These are phyloP conservation scores for Grosmannia penicillata DNA, from an alignment of 2,329 filamentous ascomycete genomes.

Conservation along the genomic window DNA sequence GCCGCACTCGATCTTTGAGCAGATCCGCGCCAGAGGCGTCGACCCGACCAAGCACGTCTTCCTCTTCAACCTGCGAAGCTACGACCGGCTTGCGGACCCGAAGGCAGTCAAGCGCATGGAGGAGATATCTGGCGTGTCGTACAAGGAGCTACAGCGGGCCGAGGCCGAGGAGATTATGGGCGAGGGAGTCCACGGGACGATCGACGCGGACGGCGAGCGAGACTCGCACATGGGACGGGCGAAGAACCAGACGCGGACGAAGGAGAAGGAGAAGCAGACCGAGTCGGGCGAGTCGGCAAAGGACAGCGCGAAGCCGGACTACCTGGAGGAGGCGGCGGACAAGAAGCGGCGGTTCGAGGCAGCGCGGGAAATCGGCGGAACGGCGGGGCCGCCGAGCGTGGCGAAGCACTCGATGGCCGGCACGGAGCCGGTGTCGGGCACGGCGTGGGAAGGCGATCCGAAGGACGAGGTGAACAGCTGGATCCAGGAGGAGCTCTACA, in stretches of 20 bases:
- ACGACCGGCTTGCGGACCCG: constrained; percentile 82
- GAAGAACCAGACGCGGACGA: constrained; percentile 17
- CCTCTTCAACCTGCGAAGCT: constrained; percentile 85
- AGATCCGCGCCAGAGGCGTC: constrained; percentile 55
- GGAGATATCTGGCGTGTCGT: constrained; percentile 62
- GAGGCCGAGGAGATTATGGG: constrained; percentile 82
- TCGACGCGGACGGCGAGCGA: constrained; percentile 27
- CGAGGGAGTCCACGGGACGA: constrained; percentile 49
- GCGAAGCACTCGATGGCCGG: constrained; percentile 73
- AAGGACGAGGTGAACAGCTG: constrained; percentile 74
- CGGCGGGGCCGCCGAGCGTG: constrained; percentile 32
- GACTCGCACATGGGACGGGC: constrained; percentile 33
- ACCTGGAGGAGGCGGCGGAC: constrained; percentile 25
- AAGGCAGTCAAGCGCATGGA: constrained; percentile 59
- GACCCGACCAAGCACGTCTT: constrained; percentile 74
- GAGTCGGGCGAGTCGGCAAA: constrained; percentile 6
- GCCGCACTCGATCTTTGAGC: constrained; percentile 77
- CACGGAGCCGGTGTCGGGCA: constrained; percentile 45
- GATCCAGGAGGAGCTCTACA: constrained; percentile 91
- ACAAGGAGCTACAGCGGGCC: constrained; percentile 74
- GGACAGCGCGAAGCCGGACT: constrained; percentile 20
- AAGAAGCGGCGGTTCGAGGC: constrained; percentile 39
- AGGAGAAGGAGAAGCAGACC: constrained; percentile 22
- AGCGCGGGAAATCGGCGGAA: constrained; percentile 1
- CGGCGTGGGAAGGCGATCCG: constrained; percentile 60